A percentile compares a stretch with the other conserved stretches of the same genome.
Evolutionary conservation across 805 yeast species (phyloP).

Genomic region (Candida xiaguanensis): DNA sequence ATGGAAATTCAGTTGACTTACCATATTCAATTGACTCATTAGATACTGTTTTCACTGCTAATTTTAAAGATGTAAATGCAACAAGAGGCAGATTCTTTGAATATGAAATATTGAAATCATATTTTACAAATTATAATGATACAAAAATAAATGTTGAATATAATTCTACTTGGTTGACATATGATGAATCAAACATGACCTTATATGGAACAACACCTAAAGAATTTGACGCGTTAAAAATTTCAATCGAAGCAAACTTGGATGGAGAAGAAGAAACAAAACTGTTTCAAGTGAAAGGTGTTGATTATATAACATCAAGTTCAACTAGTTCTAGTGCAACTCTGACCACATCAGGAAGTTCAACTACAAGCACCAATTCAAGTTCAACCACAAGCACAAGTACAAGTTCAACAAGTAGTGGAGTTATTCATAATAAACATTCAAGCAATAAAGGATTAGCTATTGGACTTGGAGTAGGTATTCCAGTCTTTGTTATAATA

Average conservation of each 20-base stretch:
- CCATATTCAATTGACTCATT: constrained; percentile 56
- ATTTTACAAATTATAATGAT: constrained; percentile 50
- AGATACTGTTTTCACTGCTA: constrained; percentile 51
- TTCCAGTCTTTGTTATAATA: constrained; percentile 58
- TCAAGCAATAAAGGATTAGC: constrained; percentile 58
- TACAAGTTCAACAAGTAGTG: constrained; percentile 11
- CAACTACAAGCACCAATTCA: constrained; percentile 25
- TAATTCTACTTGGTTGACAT: constrained; percentile 59
- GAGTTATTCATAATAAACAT: constrained; percentile 3
- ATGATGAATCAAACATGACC: constrained; percentile 56
- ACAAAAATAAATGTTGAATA: constrained; percentile 44
- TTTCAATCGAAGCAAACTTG: constrained; percentile 28
- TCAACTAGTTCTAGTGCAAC: constrained; percentile 22
- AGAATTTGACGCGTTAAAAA: constrained; percentile 20
- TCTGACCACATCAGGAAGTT: constrained; percentile 22
- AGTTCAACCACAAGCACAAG: constrained; percentile 26
- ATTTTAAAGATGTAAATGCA: constrained; percentile 60
- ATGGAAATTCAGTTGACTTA: constrained; percentile 55
- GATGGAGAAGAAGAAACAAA: constrained; percentile 25
- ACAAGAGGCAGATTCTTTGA: constrained; percentile 60
- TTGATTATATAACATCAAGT: constrained; percentile 23
- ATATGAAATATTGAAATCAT: constrained; percentile 50
- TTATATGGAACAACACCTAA: constrained; percentile 61
- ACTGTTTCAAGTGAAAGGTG: constrained; percentile 53
- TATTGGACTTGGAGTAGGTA: constrained; percentile 84